Base-by-base conservation (phyloP, 768 basidiomycete genomes). In the Crepidotus variabilis region DNA sequence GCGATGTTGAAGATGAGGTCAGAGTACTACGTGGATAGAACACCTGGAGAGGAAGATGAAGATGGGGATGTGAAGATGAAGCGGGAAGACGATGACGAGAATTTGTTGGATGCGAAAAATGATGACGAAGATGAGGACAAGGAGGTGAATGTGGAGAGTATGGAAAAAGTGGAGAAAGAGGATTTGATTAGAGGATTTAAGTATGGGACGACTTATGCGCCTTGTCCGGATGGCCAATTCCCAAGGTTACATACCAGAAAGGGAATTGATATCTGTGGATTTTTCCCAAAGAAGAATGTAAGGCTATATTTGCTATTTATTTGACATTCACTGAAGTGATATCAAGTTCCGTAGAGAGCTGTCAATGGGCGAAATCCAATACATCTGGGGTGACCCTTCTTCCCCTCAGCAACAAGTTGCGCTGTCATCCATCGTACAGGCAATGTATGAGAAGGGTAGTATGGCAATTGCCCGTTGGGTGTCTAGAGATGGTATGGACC, bases 401-500 rank as follows among this genome's bases (percentile, higher is more conserved):
- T 80, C 82, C 8, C 77, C 87, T 1, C 77, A 81, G 47, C 83
- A 90, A 52, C 91, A 97, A 70, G 85, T 93, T 35, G 88, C 90
- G 1, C 77, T 99, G 52, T 95, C 93, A 0, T 89, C 93, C 18
- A 78, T 99, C 45, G 86, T 91, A 1, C 83, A 88, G 67, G 96
- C 88, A 4, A 92, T 98, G 92, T 63, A 73, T 52, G 68, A 79
- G 43, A 84, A 85, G 55, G 73, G 79, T 2, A 79, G 83, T 55
- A 75, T 87, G 65, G 95, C 92, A 1, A 88, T 98, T 34, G 86
- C 89, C 7, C 81, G 96, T 33, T 92, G 87, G 86, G 90, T 95
- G 18, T 76, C 74, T 35, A 83, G 75, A 56, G 87, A 94, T 47
- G 82, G 81, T 11, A 73, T 77, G 63, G 92, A 92, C 58, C 90